Percentiles rank a stretch among this genome's conserved stretches.
Conservation (phyloP, 2,329 filamentous ascomycete species). For the Monosporascus sp. region DNA sequence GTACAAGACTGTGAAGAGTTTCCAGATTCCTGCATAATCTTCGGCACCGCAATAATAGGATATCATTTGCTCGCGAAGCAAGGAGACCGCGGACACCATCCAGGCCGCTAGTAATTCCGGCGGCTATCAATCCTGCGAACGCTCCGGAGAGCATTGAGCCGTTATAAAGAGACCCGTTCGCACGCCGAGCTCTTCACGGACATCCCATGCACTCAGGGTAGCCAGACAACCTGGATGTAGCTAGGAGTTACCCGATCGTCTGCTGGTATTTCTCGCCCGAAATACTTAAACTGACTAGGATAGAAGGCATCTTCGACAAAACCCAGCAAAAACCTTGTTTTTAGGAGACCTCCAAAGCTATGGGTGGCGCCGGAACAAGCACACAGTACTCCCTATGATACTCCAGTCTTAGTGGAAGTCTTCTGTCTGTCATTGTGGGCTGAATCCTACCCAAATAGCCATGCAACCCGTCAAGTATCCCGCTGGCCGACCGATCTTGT, state of each 20-base stretch:
- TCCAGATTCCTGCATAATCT: neutral
- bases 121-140: slow-evolving; percentile 56
- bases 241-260: too few species aligned
- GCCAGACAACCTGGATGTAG: neutral
- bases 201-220: slow-evolving; percentile 55
- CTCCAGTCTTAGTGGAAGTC: neutral
- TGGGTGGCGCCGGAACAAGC: neutral
- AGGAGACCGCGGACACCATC: slow-evolving; percentile 46
- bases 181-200: slow-evolving; percentile 55
- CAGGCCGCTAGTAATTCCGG: slow-evolving; percentile 50
- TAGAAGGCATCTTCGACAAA: slow-evolving; percentile 3
- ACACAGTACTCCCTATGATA: slow-evolving; percentile 1
- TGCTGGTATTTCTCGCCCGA: too few species aligned
- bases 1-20: too few species aligned
- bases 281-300: too few species aligned
- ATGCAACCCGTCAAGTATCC: slow-evolving; percentile 32
- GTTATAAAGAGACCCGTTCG: slow-evolving; percentile 51
- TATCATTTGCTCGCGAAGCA: slow-evolving; percentile 41
- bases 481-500: slow-evolving; percentile 36
- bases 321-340: slow-evolving; percentile 2
- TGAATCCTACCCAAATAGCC: neutral
- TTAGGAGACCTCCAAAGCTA: slow-evolving; percentile 1
- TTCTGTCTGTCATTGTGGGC: neutral
- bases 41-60: slow-evolving; percentile 7
- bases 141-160: slow-evolving; percentile 61